Conservation (phyloP, 768 basidiomycete species). For the Agaricus bisporus region DNA sequence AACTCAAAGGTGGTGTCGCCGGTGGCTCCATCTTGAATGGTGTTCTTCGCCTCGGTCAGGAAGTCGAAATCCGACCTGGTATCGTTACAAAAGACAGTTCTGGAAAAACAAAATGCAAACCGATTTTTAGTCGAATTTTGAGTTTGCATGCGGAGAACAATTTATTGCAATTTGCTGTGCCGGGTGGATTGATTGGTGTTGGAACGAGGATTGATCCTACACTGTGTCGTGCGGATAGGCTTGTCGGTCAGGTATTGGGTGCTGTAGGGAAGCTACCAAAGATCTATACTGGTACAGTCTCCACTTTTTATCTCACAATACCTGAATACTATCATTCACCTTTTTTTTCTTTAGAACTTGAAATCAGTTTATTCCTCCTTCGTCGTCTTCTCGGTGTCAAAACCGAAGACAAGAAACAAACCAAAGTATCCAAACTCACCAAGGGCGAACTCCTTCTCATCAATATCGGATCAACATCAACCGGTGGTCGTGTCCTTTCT, state of each 20-base stretch:
- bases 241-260: slow-evolving; percentile 95
- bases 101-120: slow-evolving; percentile 87
- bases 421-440: slow-evolving; percentile 86
- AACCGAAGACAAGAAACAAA: slow-evolving; percentile 98
- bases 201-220: slow-evolving; percentile 97
- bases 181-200: slow-evolving; percentile 97
- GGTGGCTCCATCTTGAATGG: slow-evolving; percentile 95
- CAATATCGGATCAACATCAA: slow-evolving; percentile 97
- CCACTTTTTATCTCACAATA: not conserved
- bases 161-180: slow-evolving; percentile 89
- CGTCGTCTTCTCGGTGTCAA: slow-evolving; percentile 96
- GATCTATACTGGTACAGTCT: slow-evolving; percentile 75
- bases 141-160: slow-evolving; percentile 95
- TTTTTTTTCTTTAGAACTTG: slow-evolving; percentile 52
- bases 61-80: slow-evolving; percentile 96
- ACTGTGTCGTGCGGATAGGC: slow-evolving; percentile 91
- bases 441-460: slow-evolving; percentile 92
- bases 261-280: slow-evolving; percentile 91
- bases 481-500: slow-evolving; percentile 89
- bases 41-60: slow-evolving; percentile 82
- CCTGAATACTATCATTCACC: not conserved
- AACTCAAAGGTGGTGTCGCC: slow-evolving; percentile 96
- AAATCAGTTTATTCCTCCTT: slow-evolving; percentile 91
- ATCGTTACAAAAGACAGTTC: slow-evolving; percentile 93
- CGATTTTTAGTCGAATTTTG: slow-evolving; percentile 88